phyloP scores from a whole-genome alignment of 148 eudicot genomes.

The Chenopodium suecicum region DNA sequence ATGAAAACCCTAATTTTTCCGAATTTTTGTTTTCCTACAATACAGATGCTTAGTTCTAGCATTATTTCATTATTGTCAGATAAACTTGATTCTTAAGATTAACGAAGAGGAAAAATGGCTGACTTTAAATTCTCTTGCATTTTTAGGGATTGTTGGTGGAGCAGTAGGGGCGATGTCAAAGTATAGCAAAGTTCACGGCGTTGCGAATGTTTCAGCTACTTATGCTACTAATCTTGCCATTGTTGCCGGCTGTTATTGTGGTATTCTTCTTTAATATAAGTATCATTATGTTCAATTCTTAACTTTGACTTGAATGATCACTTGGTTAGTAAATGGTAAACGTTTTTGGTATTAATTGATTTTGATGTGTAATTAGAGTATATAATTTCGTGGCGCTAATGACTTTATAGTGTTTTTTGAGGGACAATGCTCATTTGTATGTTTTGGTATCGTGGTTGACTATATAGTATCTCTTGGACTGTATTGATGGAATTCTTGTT shows the following conservation, averaged over 20 bases:
- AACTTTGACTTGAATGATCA: not conserved
- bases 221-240: constrained; percentile 87
- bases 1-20: constrained; percentile 3
- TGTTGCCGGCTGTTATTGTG: constrained; percentile 79
- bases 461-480: too few relatives aligned
- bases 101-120: not conserved
- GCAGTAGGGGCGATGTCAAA: constrained; percentile 65
- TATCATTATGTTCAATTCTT: not conserved
- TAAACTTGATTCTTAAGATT: not conserved
- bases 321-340: too few relatives aligned
- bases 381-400: too few relatives aligned
- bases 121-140: not conserved
- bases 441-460: too few relatives aligned
- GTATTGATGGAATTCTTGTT: too few relatives aligned
- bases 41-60: not conserved
- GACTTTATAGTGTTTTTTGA: too few relatives aligned
- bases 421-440: too few relatives aligned
- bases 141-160: constrained; percentile 68
- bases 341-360: too few relatives aligned
- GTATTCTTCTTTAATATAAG: constrained; percentile 33
- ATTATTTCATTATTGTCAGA: not conserved
- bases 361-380: too few relatives aligned
- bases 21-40: not conserved
- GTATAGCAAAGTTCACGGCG: constrained; percentile 66
- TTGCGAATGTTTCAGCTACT: constrained; percentile 64